Evolutionary conservation across 495 filamentous ascomycete genomes (phyloP).

Genomic region (Penicillium odoratum): DNA sequence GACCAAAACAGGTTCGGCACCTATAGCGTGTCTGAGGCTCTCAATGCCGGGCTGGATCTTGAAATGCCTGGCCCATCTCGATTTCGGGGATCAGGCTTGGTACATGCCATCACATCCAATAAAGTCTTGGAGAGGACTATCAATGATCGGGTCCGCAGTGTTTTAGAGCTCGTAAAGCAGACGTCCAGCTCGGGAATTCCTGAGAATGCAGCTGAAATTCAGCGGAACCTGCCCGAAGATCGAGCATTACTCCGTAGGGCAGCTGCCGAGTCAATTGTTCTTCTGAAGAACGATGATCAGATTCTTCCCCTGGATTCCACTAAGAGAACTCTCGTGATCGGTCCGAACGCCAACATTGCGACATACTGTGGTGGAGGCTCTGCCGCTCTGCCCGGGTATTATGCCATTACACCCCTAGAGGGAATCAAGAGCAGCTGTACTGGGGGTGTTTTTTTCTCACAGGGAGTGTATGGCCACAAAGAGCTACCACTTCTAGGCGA

Average conservation of each 20-base stretch:
- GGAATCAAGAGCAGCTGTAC: constrained; percentile 46
- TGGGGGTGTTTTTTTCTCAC: constrained; percentile 39
- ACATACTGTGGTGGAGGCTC: constrained; percentile 76
- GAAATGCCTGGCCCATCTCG: constrained; percentile 69
- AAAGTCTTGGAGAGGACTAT: constrained; percentile 54
- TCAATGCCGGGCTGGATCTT: constrained; percentile 65
- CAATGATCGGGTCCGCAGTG: constrained; percentile 55
- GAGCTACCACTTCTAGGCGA: constrained; percentile 55
- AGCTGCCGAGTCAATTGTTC: constrained; percentile 66
- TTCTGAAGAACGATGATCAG: constrained; percentile 69
- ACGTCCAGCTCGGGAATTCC: constrained; percentile 58
- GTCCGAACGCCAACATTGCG: constrained; percentile 71
- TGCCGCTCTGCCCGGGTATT: constrained; percentile 74
- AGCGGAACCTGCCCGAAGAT: constrained; percentile 61
- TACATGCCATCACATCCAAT: constrained; percentile 52
- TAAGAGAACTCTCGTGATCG: constrained; percentile 67
- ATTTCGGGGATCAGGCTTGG: constrained; percentile 55
- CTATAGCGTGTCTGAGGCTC: constrained; percentile 59
- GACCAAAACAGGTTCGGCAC: constrained; percentile 48
- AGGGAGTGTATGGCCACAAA: constrained; percentile 58
- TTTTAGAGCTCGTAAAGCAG: constrained; percentile 59
- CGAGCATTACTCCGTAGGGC: constrained; percentile 60
- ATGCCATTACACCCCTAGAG: constrained; percentile 64
- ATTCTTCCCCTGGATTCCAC: constrained; percentile 60
- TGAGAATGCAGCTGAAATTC: constrained; percentile 52